A percentile compares a stretch with the other conserved stretches of the same genome.
These are phyloP conservation scores for Nemania diffusa DNA, from an alignment of 2,329 filamentous ascomycete species.

Conservation along the genomic window DNA sequence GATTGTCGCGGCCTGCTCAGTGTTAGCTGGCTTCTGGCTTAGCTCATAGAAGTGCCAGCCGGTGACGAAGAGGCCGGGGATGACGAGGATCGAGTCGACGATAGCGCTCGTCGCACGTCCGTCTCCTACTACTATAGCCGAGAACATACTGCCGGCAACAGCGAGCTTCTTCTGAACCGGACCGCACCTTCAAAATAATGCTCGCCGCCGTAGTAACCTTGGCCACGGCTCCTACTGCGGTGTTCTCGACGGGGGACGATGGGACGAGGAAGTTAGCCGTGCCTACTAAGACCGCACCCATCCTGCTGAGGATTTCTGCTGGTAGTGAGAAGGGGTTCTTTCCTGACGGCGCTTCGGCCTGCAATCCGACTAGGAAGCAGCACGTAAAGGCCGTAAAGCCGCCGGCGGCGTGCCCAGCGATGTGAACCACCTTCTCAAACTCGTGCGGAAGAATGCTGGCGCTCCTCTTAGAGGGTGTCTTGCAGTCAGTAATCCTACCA, in stretches of 20 bases:
- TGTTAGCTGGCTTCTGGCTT: constrained; percentile 1
- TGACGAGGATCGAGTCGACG: constrained; percentile 10
- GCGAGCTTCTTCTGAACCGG: no score
- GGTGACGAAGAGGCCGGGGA: constrained; percentile 6
- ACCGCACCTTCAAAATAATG: no score
- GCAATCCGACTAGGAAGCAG: not conserved
- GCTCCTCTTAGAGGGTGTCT: no score
- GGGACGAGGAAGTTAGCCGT: no score
- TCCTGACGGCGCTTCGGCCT: constrained; percentile 3
- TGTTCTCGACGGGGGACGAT: no score
- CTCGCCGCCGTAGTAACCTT: no score
- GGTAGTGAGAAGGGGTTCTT: constrained; percentile 21
- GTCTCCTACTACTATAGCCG: constrained; percentile 3
- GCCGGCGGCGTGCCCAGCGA: no score
- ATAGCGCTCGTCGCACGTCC: constrained; percentile 17
- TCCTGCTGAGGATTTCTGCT: constrained; percentile 2
- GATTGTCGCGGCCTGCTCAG: not conserved
- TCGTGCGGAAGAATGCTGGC: no score
- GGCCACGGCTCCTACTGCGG: no score
- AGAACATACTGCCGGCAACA: not conserved
- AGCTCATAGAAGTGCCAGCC: constrained; percentile 24
- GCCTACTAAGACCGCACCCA: not conserved
- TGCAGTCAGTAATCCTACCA: not conserved
- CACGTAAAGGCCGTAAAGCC: no score
- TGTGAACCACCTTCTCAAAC: no score